These are phyloP conservation scores for Chlamydomonas incerta DNA, from an alignment of 139 green algal species.

Conservation along the genomic window DNA sequence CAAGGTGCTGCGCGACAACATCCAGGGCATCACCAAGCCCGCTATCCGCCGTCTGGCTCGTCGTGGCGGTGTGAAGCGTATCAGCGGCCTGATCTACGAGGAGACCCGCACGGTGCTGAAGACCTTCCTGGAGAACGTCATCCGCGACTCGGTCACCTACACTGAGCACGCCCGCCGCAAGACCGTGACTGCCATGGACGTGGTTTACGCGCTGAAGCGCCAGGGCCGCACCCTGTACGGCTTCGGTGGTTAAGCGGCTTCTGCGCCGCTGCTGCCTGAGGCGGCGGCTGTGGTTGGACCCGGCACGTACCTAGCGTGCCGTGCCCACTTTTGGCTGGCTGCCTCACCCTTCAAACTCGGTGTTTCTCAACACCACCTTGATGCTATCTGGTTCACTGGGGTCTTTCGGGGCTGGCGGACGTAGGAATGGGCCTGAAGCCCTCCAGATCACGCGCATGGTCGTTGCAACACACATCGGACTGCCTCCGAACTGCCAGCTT, in stretches of 20 bases:
- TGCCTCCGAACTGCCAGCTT: too few relatives aligned
- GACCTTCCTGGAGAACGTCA: constrained; percentile 2
- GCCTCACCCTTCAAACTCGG: too few relatives aligned
- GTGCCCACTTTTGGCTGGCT: too few relatives aligned
- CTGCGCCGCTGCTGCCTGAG: too few relatives aligned
- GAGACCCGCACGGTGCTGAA: not conserved
- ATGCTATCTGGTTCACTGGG: too few relatives aligned
- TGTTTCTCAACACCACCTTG: not conserved
- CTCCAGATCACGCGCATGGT: too few relatives aligned
- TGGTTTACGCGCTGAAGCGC: not conserved
- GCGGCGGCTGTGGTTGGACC: not conserved
- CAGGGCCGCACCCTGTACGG: not conserved
- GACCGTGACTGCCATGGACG: too few relatives aligned
- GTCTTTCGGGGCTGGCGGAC: too few relatives aligned
- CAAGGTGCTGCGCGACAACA: constrained; percentile 81
- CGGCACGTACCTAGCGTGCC: too few relatives aligned
- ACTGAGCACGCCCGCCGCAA: not conserved
- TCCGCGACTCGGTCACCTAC: not conserved
- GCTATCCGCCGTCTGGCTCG: not conserved
- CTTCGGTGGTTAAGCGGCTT: not conserved
- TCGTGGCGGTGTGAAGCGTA: not conserved
- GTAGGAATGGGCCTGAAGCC: too few relatives aligned
- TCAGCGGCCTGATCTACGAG: not conserved
- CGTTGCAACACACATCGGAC: too few relatives aligned
- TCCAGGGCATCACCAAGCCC: constrained; percentile 1